phyloP scores from a whole-genome alignment of 23 red algal genomes.

The Gracilaria vermiculophylla region DNA sequence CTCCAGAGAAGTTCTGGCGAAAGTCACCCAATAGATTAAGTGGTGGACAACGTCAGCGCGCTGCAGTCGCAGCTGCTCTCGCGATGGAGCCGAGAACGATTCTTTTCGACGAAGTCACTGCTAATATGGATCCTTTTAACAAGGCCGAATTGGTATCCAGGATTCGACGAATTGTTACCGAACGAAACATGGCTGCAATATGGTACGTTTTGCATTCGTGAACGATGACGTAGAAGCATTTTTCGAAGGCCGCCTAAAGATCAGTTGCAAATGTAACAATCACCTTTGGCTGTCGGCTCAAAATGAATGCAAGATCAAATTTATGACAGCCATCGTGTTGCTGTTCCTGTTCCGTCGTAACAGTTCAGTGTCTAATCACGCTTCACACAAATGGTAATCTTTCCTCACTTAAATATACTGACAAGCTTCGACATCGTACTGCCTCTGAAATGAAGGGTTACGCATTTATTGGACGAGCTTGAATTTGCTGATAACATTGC shows the following conservation, averaged over 20 bases:
- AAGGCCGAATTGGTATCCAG: constrained; percentile 40
- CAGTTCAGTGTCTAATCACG: constrained; percentile 50
- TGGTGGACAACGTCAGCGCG: constrained; percentile 79
- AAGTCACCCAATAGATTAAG: constrained; percentile 40
- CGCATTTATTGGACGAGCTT: constrained; percentile 54
- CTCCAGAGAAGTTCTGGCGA: constrained; percentile 5
- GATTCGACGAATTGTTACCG: constrained; percentile 10
- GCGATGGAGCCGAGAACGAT: constrained; percentile 46
- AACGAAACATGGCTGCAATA: constrained; percentile 48
- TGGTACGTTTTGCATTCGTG: constrained; percentile 50
- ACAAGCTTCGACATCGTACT: neutral
- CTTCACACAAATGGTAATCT: neutral
- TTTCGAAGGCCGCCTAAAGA: constrained; percentile 73
- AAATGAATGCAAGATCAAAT: constrained; percentile 66
- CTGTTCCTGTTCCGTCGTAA: constrained; percentile 27
- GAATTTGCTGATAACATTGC: constrained; percentile 49
- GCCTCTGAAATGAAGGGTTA: constrained; percentile 27
- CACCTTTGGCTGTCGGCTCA: constrained; percentile 74
- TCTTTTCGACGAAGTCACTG: constrained; percentile 76
- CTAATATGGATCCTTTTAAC: constrained; percentile 56
- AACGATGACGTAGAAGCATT: neutral
- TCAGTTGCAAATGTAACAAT: neutral
- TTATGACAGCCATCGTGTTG: constrained; percentile 55
- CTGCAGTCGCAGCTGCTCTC: constrained; percentile 61
- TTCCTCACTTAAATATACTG: neutral